These are phyloP conservation scores for Combretum micranthum DNA, from an alignment of 345 rosid species.

Conservation along the genomic window DNA sequence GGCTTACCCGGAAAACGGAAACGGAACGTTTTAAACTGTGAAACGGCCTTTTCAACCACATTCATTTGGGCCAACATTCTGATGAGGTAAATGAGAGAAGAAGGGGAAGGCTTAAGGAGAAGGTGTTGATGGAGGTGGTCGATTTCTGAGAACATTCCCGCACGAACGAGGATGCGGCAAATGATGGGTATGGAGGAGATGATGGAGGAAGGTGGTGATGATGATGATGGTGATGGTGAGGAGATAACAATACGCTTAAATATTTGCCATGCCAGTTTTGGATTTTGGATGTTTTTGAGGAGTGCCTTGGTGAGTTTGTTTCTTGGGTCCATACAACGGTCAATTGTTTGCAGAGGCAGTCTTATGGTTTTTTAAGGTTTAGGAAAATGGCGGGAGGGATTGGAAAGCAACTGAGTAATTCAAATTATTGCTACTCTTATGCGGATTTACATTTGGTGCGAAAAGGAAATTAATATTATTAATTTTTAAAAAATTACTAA, in stretches of 20 bases:
- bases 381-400: too few relatives aligned
- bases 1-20: slow-evolving; percentile 34
- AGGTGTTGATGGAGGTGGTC: slow-evolving; percentile 55
- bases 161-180: slow-evolving; percentile 51
- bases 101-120: slow-evolving; percentile 13
- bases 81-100: slow-evolving; percentile 38
- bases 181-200: slow-evolving; percentile 44
- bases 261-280: slow-evolving; percentile 77
- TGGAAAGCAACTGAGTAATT: too few relatives aligned
- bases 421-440: too few relatives aligned
- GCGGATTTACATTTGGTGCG: too few relatives aligned
- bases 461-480: too few relatives aligned
- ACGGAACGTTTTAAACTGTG: slow-evolving; percentile 52
- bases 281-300: slow-evolving; percentile 52
- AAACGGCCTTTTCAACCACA: slow-evolving; percentile 39
- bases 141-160: slow-evolving; percentile 60
- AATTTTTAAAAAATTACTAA: too few relatives aligned
- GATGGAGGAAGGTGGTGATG: slow-evolving; percentile 10
- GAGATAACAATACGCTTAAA: slow-evolving; percentile 65
- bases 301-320: slow-evolving; percentile 50
- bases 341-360: too few relatives aligned
- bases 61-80: slow-evolving; percentile 44
- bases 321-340: slow-evolving; percentile 40
- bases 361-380: too few relatives aligned
- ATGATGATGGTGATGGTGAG: slow-evolving; percentile 16